A percentile compares a stretch with the other conserved stretches of the same genome.
phyloP scores from a whole-genome alignment of 495 filamentous ascomycete species.

The Glarea lozoyensis region DNA sequence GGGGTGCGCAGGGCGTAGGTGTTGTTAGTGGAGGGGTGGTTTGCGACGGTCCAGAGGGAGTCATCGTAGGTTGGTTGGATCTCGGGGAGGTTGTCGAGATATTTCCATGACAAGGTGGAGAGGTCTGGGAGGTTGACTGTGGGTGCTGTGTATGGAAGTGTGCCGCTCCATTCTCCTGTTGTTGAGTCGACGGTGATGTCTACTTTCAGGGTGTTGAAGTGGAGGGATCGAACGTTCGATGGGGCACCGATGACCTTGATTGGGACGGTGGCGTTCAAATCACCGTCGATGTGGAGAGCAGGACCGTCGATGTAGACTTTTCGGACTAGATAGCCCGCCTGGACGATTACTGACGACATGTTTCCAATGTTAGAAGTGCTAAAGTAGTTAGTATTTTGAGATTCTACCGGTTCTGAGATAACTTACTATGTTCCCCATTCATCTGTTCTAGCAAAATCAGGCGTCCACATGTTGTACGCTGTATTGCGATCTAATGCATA shows the following conservation, averaged over 20 bases:
- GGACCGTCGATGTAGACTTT: constrained; percentile 42
- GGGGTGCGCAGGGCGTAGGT: constrained; percentile 46
- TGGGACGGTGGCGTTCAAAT: constrained; percentile 59
- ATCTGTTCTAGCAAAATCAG: constrained; percentile 38
- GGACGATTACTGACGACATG: constrained; percentile 50
- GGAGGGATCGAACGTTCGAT: constrained; percentile 34
- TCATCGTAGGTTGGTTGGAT: constrained; percentile 57
- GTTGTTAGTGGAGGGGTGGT: constrained; percentile 46
- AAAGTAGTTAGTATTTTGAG: neutral
- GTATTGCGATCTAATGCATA: constrained; percentile 57
- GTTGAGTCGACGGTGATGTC: constrained; percentile 32
- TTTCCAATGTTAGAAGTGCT: constrained; percentile 27
- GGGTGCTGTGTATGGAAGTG: constrained; percentile 43
- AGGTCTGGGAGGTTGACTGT: constrained; percentile 45
- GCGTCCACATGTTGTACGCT: constrained; percentile 71
- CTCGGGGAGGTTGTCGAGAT: constrained; percentile 63
- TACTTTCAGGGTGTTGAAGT: constrained; percentile 48
- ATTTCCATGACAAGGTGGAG: constrained; percentile 55
- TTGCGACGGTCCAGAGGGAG: constrained; percentile 50
- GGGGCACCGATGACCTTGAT: constrained; percentile 57
- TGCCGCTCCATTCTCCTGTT: constrained; percentile 43
- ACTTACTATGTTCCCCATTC: constrained; percentile 22
- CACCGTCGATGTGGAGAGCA: constrained; percentile 52
- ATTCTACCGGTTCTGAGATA: neutral
- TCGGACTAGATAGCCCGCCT: constrained; percentile 69